Base-by-base conservation (phyloP, 2,329 filamentous ascomycete species). In the Coleophoma crateriformis region DNA sequence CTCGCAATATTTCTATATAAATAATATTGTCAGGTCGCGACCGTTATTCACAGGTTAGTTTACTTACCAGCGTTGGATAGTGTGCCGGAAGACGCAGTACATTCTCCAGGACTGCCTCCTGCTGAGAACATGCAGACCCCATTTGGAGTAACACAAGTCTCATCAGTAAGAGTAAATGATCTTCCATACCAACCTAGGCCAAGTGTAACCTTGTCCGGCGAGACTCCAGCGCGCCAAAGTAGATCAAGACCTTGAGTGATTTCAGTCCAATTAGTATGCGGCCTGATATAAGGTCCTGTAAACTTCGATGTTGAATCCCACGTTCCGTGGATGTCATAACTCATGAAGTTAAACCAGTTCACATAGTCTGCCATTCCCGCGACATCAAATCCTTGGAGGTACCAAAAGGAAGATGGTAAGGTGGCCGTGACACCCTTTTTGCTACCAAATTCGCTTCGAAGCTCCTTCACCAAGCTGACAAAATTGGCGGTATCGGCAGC, bases 401-500 rank as follows among this genome's bases (percentile, higher is more conserved):
- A 65, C 61, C 59, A 65, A 49, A 59, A 65, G 37, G 35, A 43
- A 33, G 48, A 40, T 35, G 52, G 50, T 71, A 52, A 49, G 17
- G 50, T 54, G 13, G 37, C 39, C 14, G 37, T 47, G 19, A 49
- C 17, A 37, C 49, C 49, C 11, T 47, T 19, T 14, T 15, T 33
- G 11, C 17, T 51, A 5, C 63, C 68, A 44, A 64, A 69, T 0
- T 60, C 59, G 0, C 58, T 56, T 6, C 47, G 46, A n/a, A 54
- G 35, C 10, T 49, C 46, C 35, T 40, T 14, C 8, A 65, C 10
- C 58, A 58, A 57, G 58, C 58, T 20, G 51, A 54, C 48, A 41
- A 63, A 66, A 51, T 71, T 67, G 0, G 51, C 54, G 41, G 56
- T 63, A 40, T 75, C 72, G 1, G 62, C 62, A 0, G 58, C 38